These are phyloP conservation scores for Dorcoceras hygrometricum DNA, from an alignment of 257 asterid genomes.

Conservation along the genomic window DNA sequence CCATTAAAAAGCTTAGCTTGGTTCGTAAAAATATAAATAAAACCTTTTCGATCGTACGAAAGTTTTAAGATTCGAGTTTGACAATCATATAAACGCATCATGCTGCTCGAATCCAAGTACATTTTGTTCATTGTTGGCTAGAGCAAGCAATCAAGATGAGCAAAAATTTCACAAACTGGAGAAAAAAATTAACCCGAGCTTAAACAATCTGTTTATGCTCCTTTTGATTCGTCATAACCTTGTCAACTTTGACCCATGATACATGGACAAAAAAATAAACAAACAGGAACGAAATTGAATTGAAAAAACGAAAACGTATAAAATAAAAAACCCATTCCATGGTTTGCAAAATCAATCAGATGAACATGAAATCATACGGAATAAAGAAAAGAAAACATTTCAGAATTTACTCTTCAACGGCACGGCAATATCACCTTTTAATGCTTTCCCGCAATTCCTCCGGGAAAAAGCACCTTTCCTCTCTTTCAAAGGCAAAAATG, in stretches of 20 bases:
- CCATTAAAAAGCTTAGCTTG: no score
- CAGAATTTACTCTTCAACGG: neutral
- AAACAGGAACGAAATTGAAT: neutral
- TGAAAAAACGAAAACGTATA: slow-evolving; percentile 9
- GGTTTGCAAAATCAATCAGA: slow-evolving; percentile 7
- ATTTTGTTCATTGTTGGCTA: no score
- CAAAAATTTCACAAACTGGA: neutral
- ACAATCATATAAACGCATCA: no score
- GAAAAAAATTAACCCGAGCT: neutral
- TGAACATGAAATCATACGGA: neutral
- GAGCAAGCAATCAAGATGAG: neutral
- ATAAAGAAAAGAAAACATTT: neutral
- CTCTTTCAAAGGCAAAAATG: neutral
- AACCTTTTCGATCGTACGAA: no score
- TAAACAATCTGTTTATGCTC: neutral
- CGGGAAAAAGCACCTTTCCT: neutral
- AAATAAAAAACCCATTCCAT: slow-evolving; percentile 7
- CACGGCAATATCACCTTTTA: slow-evolving; percentile 28
- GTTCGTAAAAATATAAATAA: no score
- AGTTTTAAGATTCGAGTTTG: no score
- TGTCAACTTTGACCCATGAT: neutral
- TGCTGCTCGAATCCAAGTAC: no score
- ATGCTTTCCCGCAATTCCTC: slow-evolving; percentile 10
- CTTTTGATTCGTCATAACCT: neutral
- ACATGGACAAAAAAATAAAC: neutral